Conservation (phyloP, 805 yeast genomes). For the Starmerella bacillaris region DNA sequence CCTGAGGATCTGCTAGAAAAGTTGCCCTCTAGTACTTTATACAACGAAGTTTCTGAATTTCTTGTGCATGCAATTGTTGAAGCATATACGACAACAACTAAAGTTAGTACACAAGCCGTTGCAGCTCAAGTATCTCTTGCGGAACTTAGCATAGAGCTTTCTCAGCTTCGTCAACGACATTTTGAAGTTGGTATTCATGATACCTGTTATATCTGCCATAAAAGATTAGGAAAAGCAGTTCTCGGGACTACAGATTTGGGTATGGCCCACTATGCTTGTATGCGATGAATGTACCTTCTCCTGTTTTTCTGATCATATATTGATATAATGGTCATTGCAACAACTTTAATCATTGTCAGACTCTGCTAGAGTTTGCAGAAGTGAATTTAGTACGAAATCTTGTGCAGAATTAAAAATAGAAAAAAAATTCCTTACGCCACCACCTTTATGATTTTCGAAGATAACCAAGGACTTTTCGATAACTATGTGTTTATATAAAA, state of each 20-base stretch:
- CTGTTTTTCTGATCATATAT: too few relatives aligned
- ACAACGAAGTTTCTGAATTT: slow-evolving; percentile 1
- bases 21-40: background rate
- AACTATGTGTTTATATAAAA: too few relatives aligned
- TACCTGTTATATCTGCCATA: slow-evolving; percentile 13
- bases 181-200: slow-evolving; percentile 5
- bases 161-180: slow-evolving; percentile 1
- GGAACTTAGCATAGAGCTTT: slow-evolving; percentile 7
- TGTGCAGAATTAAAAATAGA: too few relatives aligned
- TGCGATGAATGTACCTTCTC: too few relatives aligned
- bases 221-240: slow-evolving; percentile 13
- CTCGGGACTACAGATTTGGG: slow-evolving; percentile 4
- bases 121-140: slow-evolving; percentile 8
- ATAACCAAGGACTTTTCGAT: too few relatives aligned
- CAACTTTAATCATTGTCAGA: too few relatives aligned
- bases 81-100: background rate
- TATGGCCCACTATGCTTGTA: slow-evolving; percentile 14
- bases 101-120: background rate
- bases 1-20: slow-evolving; percentile 1
- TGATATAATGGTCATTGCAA: too few relatives aligned
- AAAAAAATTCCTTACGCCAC: too few relatives aligned
- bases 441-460: too few relatives aligned
- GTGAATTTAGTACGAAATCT: too few relatives aligned
- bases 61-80: background rate
- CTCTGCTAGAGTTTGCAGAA: too few relatives aligned